These are phyloP conservation scores for Gnaphalium uliginosum DNA, from an alignment of 129 eudicot species.

Conservation along the genomic window DNA sequence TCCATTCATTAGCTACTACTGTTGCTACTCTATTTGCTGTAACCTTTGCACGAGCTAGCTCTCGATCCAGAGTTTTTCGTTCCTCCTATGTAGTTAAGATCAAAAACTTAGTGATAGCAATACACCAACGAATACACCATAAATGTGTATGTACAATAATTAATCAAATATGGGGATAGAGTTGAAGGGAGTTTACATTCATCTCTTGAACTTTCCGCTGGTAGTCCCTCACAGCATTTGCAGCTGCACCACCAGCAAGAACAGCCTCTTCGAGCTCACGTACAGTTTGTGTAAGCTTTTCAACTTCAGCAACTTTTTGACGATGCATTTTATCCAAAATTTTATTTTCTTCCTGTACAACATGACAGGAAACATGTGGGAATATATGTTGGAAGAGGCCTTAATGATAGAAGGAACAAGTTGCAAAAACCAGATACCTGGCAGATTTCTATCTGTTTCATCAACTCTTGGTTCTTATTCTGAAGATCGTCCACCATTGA, in stretches of 20 bases:
- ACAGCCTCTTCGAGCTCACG: conserved; percentile 94
- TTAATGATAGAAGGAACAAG: conserved; percentile 12
- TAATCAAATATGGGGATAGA: conserved; percentile 2
- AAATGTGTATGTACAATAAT: background rate
- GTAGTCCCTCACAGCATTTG: conserved; percentile 91
- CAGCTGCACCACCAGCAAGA: conserved; percentile 98
- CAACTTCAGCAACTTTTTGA: conserved; percentile 92
- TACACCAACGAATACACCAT: conserved; percentile 2
- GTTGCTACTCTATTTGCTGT: conserved; percentile 95
- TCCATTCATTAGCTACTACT: conserved; percentile 96
- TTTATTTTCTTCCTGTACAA: conserved; percentile 77
- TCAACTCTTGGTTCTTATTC: conserved; percentile 89
- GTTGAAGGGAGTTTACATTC: conserved; percentile 50
- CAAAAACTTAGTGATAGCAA: background rate
- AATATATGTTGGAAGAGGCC: conserved; percentile 1
- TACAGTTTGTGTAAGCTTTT: conserved; percentile 86
- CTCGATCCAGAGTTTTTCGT: conserved; percentile 82
- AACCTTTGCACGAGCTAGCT: conserved; percentile 93
- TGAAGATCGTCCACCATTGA: conserved; percentile 95
- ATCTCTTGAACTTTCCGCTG: conserved; percentile 96
- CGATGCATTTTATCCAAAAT: conserved; percentile 90
- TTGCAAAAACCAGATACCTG: conserved; percentile 48
- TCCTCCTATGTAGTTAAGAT: conserved; percentile 42
- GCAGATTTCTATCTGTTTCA: conserved; percentile 96
- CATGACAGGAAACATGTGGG: conserved; percentile 1